Percentiles rank a stretch among this genome's conserved stretches.
Conservation (phyloP, 495 filamentous ascomycete genomes). For the Annulohypoxylon moriforme region DNA sequence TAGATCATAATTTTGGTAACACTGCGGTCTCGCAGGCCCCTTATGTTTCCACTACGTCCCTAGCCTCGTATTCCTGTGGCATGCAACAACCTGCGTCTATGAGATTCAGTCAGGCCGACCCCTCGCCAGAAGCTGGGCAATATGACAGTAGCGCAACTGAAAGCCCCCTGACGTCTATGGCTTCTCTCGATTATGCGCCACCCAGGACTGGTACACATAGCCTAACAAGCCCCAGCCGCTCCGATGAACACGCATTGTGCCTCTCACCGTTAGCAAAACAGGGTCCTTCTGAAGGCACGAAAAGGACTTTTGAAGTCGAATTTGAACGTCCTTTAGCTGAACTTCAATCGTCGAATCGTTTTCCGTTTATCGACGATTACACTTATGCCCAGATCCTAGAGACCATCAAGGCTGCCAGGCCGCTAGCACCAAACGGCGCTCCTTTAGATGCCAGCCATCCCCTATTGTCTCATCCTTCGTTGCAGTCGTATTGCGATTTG, state of each 20-base stretch:
- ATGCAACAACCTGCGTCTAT: conserved; percentile 14
- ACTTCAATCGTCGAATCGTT: conserved; percentile 27
- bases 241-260: neutral
- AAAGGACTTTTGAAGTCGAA: conserved; percentile 7
- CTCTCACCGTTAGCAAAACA: conserved; percentile 15
- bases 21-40: conserved; percentile 14
- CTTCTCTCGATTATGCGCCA: conserved; percentile 20
- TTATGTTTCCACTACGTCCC: conserved; percentile 25
- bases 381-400: conserved; percentile 56
- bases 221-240: conserved; percentile 23
- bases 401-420: conserved; percentile 57
- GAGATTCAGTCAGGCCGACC: conserved; percentile 3
- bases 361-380: conserved; percentile 53
- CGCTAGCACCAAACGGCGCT: conserved; percentile 55
- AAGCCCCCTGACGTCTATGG: conserved; percentile 26
- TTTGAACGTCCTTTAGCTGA: conserved; percentile 41
- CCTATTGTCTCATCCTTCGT: conserved; percentile 56
- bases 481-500: conserved; percentile 65
- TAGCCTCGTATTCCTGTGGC: conserved; percentile 20
- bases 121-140: conserved; percentile 9
- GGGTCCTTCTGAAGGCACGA: neutral
- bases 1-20: conserved; percentile 19
- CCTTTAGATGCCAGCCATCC: conserved; percentile 57
- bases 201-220: conserved; percentile 18
- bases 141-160: conserved; percentile 18